Evolutionary conservation across 371 early-diverging fungal genomes (phyloP), one percentile per base, ranked within the genome.

Genomic region (Cokeromyces recurvatus): DNA sequence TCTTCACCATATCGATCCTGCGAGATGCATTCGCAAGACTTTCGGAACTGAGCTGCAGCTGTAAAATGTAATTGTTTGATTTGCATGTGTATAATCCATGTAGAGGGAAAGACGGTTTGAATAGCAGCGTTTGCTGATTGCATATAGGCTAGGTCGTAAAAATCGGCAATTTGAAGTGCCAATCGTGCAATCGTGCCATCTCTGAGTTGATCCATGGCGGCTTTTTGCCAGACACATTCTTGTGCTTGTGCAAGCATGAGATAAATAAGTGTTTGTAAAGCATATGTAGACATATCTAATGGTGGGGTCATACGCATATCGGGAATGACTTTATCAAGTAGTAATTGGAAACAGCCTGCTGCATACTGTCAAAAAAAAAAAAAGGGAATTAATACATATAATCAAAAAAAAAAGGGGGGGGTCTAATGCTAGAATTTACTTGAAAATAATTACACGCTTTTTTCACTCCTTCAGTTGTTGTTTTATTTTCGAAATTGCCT

Each of bases 201-300:
- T 50, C 86, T 86, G 70, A 89, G 78, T 35, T 86, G 82, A 52
- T 83, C 91, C 72, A 78, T 73, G 2, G 87, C 82, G 1, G 90
- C 87, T 38, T 91, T 86, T 48, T 82, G 84, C 89, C 89, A 91
- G 12, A 86, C 85, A 45, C 87, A 89, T 64, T 94, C 93, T 58
- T 94, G 93, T 19, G 93, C 94, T 63, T 92, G 93, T 2, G 91
- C 91, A 1, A 93, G 71, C 90, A 90, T 92, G 31, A 90, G 62
- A 31, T 79, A 72, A 8, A 78, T 70, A n/a, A 87, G 66, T 1
- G 84, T 76, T 21, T 73, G 69, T 20, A 93, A 71, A 10, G 82
- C 75, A 4, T 70, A 55, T 1, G 77, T 46, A 1, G 74, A 71
- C 56, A 90, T 57, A 54, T 90, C 89, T 7, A 60, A 17, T 27